phyloP scores from a whole-genome alignment of 1,284 basidiomycete species.

The Peniophora sp. region DNA sequence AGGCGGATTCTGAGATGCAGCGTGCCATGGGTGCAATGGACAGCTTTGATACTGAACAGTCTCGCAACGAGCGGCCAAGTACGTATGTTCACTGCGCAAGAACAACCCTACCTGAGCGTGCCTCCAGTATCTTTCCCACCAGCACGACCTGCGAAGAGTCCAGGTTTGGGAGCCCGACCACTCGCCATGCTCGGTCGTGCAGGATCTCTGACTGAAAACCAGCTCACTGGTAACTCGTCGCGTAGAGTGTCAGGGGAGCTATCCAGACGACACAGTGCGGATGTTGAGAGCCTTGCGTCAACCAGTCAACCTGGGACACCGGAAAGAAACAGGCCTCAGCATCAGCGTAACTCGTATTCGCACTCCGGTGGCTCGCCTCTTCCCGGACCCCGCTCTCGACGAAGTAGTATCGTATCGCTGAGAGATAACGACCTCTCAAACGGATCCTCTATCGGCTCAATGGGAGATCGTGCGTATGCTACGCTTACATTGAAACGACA shows the following conservation, averaged over 20 bases:
- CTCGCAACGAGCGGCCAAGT: slow-evolving; percentile 13
- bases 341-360: slow-evolving; percentile 13
- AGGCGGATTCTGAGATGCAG: slow-evolving; percentile 69
- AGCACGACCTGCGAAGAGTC: slow-evolving; percentile 8
- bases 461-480: slow-evolving; percentile 14
- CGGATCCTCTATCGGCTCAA: slow-evolving; percentile 13
- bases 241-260: slow-evolving; percentile 15
- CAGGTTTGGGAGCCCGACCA: slow-evolving; percentile 6
- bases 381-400: slow-evolving; percentile 9
- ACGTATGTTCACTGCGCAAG: slow-evolving; percentile 4
- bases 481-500: slow-evolving; percentile 33
- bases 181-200: slow-evolving; percentile 9
- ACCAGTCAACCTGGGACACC: background rate
- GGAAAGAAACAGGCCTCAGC: slow-evolving; percentile 9
- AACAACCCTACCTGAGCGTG: background rate
- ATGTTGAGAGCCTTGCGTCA: slow-evolving; percentile 8
- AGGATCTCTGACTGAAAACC: slow-evolving; percentile 17
- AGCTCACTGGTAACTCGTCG: slow-evolving; percentile 19
- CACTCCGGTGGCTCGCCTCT: slow-evolving; percentile 11
- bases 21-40: slow-evolving; percentile 51
- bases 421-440: slow-evolving; percentile 9
- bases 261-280: slow-evolving; percentile 17
- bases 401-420: slow-evolving; percentile 4
- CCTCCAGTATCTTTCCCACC: slow-evolving; percentile 16
- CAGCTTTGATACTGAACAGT: slow-evolving; percentile 34